A percentile compares a stretch with the other conserved stretches of the same genome.
Evolutionary conservation across 495 filamentous ascomycete genomes (phyloP).

Genomic region (Tuber melanosporum): DNA sequence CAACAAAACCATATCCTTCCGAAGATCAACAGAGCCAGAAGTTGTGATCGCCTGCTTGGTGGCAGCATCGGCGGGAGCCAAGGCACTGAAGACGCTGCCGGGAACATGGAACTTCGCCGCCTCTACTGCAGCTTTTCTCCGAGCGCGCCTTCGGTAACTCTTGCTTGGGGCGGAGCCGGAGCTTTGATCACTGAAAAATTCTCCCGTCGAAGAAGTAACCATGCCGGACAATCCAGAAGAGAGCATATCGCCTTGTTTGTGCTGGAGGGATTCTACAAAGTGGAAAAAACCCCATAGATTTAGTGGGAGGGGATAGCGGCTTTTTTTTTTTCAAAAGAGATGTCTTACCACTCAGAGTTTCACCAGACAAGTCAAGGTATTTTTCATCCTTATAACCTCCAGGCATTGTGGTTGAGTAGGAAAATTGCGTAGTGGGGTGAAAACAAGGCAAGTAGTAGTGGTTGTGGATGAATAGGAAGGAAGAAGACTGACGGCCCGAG

Average conservation of each 20-base stretch:
- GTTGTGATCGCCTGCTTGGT: neutral
- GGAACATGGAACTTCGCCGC: neutral
- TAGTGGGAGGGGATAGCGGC: neutral
- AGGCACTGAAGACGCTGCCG: neutral
- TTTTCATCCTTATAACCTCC: neutral
- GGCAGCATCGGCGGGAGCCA: neutral
- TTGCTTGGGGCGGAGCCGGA: neutral
- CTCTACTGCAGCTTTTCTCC: neutral
- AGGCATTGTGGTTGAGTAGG: neutral
- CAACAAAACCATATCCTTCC: neutral
- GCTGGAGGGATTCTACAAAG: neutral
- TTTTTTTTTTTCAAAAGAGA: neutral
- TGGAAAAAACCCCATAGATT: neutral
- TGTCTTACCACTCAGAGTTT: neutral
- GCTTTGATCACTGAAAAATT: neutral
- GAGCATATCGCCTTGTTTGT: neutral
- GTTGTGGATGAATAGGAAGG: neutral
- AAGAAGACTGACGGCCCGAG: neutral
- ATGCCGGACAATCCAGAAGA: neutral
- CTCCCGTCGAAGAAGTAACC: neutral
- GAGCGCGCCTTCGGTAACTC: neutral
- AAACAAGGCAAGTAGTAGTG: neutral
- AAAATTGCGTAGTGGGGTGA: neutral
- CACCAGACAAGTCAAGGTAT: neutral
- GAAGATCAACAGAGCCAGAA: neutral